Evolutionary conservation across 768 basidiomycete genomes (phyloP).

Genomic region (Pleurotus giganteus): DNA sequence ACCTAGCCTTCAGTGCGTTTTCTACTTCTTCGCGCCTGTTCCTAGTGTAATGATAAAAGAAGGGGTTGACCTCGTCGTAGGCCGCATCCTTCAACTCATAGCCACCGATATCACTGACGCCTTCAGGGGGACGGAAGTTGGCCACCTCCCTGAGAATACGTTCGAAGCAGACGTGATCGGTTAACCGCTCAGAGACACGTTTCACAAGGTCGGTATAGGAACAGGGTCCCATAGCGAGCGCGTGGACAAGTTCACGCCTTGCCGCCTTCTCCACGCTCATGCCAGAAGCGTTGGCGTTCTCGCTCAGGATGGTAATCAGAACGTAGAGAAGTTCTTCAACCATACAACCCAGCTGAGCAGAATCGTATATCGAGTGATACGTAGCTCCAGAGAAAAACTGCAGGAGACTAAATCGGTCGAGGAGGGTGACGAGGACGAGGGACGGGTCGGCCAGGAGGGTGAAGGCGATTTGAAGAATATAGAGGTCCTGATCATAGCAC

Average conservation of each 20-base stretch:
- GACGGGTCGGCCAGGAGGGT: conserved; percentile 70
- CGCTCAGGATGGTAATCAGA: conserved; percentile 82
- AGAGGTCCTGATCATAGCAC: conserved; percentile 94
- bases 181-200: conserved; percentile 84
- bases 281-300: conserved; percentile 70
- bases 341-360: conserved; percentile 73
- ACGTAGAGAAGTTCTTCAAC: conserved; percentile 90
- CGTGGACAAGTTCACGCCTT: conserved; percentile 85
- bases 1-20: conserved; percentile 60
- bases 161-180: conserved; percentile 83
- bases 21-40: conserved; percentile 94
- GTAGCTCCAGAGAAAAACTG: conserved; percentile 75
- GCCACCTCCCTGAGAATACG: conserved; percentile 76
- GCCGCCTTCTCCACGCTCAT: conserved; percentile 65
- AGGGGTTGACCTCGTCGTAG: conserved; percentile 89
- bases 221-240: conserved; percentile 83
- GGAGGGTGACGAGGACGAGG: conserved; percentile 76
- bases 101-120: conserved; percentile 73
- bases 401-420: conserved; percentile 85
- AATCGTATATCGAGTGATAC: conserved; percentile 63
- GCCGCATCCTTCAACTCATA: conserved; percentile 85
- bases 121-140: conserved; percentile 78
- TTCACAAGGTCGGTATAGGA: conserved; percentile 91
- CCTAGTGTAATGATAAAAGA: conserved; percentile 93
- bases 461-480: conserved; percentile 83